phyloP scores from a whole-genome alignment of 495 filamentous ascomycete genomes.

The Ramalina intermedia region DNA sequence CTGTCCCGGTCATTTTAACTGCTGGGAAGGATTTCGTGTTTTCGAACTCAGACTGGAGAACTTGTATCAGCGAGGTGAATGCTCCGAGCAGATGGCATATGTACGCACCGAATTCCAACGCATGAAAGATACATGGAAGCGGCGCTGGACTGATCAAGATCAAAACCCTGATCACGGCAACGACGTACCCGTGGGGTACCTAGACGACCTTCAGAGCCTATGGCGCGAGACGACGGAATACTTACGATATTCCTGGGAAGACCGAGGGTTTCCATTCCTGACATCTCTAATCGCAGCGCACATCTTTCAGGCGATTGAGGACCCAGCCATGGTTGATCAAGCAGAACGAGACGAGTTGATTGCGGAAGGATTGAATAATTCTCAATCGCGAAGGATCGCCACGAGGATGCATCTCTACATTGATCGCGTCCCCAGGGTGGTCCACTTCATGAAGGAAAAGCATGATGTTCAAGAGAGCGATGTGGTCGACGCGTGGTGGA shows the following conservation, averaged over 20 bases:
- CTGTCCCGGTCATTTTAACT: neutral
- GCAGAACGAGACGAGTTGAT: neutral
- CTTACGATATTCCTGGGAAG: no score
- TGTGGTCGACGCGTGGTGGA: constrained; percentile 10
- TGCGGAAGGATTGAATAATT: no score
- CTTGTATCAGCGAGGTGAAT: neutral
- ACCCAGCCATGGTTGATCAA: neutral
- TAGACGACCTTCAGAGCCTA: no score
- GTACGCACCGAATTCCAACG: neutral
- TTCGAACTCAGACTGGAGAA: neutral
- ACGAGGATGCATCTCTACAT: constrained; percentile 4
- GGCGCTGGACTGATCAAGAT: no score
- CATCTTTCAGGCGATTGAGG: constrained; percentile 3
- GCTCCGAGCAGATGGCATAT: neutral
- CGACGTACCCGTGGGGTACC: no score
- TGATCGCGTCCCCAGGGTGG: neutral
- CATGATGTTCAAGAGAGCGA: no score
- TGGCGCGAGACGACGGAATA: no score
- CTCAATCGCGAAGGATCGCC: neutral
- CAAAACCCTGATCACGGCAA: no score
- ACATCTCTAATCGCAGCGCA: neutral
- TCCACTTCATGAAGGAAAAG: neutral
- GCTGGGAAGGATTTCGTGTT: neutral
- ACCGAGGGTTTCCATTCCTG: no score
- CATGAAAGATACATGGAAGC: neutral